Conservation (phyloP, 1,139 yeast species). For the Pichia kudriavzevii region DNA sequence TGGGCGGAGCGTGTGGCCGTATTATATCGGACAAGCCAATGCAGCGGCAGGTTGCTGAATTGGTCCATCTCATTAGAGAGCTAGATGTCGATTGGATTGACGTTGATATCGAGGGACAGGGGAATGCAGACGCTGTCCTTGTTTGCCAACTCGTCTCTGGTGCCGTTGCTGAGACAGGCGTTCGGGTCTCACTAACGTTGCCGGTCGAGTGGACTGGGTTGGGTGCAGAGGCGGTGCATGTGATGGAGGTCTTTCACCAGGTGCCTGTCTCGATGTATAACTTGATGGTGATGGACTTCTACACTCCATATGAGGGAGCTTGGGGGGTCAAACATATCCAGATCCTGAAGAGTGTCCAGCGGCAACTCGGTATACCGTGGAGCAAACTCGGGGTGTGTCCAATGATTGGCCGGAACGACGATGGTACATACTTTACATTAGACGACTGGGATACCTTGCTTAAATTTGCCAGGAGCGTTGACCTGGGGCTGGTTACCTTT, state of each 20-base stretch:
- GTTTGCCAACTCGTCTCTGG: no score
- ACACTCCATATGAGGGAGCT: constrained; percentile 18
- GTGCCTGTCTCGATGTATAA: constrained; percentile 15
- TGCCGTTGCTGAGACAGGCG: not conserved
- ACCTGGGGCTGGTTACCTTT: constrained; percentile 22
- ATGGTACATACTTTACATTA: constrained; percentile 17
- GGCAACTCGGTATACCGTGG: constrained; percentile 15
- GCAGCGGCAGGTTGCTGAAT: constrained; percentile 14
- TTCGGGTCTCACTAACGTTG: constrained; percentile 21
- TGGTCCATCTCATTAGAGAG: constrained; percentile 13
- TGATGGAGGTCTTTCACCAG: constrained; percentile 11
- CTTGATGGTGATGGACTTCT: constrained; percentile 27
- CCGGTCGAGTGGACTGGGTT: constrained; percentile 25
- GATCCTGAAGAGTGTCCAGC: constrained; percentile 13
- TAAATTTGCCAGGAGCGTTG: constrained; percentile 13
- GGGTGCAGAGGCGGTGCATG: constrained; percentile 10
- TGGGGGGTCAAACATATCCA: constrained; percentile 25
- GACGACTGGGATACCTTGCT: constrained; percentile 21
- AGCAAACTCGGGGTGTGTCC: constrained; percentile 25
- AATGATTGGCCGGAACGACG: constrained; percentile 28
- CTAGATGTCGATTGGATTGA: constrained; percentile 19
- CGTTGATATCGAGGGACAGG: constrained; percentile 25
- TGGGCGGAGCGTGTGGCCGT: constrained; percentile 26
- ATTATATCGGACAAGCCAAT: constrained; percentile 16
- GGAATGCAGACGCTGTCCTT: no score